A percentile compares a stretch with the other conserved stretches of the same genome.
Conservation (phyloP, 257 asterid genomes). For the Solanum appendiculatum region DNA sequence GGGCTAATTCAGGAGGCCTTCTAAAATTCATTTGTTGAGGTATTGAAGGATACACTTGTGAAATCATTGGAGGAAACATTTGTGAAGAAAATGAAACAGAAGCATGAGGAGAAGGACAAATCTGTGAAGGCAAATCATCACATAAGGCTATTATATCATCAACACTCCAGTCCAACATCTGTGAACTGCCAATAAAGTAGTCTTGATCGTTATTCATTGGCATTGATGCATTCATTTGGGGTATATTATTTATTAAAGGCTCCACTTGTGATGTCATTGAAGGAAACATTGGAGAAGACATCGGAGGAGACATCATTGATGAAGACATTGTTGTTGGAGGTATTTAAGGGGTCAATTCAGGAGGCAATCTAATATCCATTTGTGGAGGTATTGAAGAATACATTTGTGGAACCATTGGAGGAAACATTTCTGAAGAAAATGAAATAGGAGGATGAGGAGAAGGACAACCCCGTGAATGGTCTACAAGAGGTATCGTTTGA, state of each 20-base stretch:
- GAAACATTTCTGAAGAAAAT: not conserved
- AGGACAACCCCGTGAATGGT: not conserved
- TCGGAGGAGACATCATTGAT: not conserved
- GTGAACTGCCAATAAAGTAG: not conserved
- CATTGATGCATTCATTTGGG: not conserved
- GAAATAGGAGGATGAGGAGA: not conserved
- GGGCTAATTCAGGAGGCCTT: not conserved
- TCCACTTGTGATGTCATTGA: not conserved
- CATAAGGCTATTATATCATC: not conserved
- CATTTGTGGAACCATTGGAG: not conserved
- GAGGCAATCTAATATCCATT: not conserved
- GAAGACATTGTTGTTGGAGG: not conserved
- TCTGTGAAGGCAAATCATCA: not conserved
- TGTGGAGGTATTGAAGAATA: not conserved
- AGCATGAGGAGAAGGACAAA: not conserved
- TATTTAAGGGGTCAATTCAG: not conserved
- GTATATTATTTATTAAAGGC: not conserved
- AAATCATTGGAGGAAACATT: not conserved
- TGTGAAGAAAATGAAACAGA: not conserved
- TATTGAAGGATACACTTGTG: not conserved
- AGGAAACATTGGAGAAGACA: not conserved
- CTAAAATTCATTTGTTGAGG: not conserved
- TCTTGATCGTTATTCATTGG: not conserved
- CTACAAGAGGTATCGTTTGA: not conserved
- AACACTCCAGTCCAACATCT: not conserved